Evolutionary conservation across 2,329 filamentous ascomycete species (phyloP).

Genomic region (Harringtonia aguacate): DNA sequence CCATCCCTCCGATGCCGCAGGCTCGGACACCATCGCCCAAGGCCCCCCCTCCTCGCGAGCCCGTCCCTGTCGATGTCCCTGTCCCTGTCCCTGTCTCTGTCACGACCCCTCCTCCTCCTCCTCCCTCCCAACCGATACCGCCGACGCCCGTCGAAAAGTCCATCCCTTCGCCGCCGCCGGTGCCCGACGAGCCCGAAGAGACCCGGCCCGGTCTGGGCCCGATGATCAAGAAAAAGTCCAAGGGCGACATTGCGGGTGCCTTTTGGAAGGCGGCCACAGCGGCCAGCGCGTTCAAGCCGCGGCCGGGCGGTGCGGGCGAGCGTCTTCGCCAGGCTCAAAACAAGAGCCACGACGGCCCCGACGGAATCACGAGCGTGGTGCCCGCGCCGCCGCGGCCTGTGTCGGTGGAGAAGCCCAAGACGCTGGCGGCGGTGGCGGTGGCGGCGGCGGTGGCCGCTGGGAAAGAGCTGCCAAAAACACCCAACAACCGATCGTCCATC

Average conservation of each 20-base stretch:
- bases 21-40: conserved; percentile 11
- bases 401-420: conserved; percentile 25
- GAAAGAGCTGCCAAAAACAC: conserved; percentile 21
- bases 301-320: conserved; percentile 77
- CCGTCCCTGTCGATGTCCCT: not conserved
- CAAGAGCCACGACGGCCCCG: conserved; percentile 57
- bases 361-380: conserved; percentile 83
- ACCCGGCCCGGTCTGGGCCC: conserved; percentile 69
- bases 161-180: conserved; percentile 4
- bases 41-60: not conserved
- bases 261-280: conserved; percentile 74
- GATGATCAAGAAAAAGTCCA: conserved; percentile 74
- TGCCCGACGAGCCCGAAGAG: conserved; percentile 21
- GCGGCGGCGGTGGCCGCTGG: no score
- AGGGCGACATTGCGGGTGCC: conserved; percentile 60
- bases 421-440: conserved; percentile 19
- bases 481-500: conserved; percentile 26
- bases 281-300: conserved; percentile 68
- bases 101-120: not conserved
- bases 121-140: not conserved
- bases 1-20: conserved; percentile 8
- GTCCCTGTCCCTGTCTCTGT: no score
- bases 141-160: conserved; percentile 15
- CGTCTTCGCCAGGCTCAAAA: conserved; percentile 54
- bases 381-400: conserved; percentile 56